Base-by-base conservation (phyloP, 352 stramenopile species). In the Thalassiosira oceanica region DNA sequence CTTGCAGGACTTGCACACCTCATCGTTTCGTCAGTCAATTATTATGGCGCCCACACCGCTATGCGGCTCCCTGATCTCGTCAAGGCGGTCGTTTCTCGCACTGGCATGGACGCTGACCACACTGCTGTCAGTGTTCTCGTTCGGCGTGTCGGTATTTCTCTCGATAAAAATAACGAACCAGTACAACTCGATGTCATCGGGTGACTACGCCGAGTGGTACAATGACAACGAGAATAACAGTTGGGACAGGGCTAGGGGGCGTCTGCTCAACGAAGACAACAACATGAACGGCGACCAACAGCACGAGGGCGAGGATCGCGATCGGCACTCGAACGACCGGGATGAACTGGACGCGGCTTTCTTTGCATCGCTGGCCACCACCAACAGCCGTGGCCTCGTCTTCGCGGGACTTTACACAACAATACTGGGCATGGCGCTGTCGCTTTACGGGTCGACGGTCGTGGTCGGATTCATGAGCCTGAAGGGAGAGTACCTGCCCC, bases 401-500 rank as follows among this genome's bases (percentile, higher is more conserved):
- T 85, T 86, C 60, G 79, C 82, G 6, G 68, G 69, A 1, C 51
- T 87, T 0, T 88, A 87, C 41, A 85, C 71, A 1, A 82, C 84
- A 24, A 33, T 87, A 0, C 35, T 90, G 3, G 69, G 77, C 0
- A 70, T 84, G 20, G 73, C 61, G 10, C 29, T 90, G 13, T 70
- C 56, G 16, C 52, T 88, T 7, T 90, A 88, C 54, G 83, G 83
- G 11, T 82, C 61, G 13, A 88, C 80, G 24, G 79, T 84, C 1
- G 77, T 90, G 52, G 72, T 90, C 5, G 83, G 83, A 13, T 90
- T 90, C 51, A 90, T 82, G 44, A 85, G 72, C 15, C 20, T 84
- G 6, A 74, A 80, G 28, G 83, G 83, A 28, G 80, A 82, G 36
- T 90, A 88, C 39, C 88, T 90, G 49, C 77, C 77, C 15, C 83